phyloP scores from a whole-genome alignment of 2,329 filamentous ascomycete species.

The Xylaria hypoxylon region DNA sequence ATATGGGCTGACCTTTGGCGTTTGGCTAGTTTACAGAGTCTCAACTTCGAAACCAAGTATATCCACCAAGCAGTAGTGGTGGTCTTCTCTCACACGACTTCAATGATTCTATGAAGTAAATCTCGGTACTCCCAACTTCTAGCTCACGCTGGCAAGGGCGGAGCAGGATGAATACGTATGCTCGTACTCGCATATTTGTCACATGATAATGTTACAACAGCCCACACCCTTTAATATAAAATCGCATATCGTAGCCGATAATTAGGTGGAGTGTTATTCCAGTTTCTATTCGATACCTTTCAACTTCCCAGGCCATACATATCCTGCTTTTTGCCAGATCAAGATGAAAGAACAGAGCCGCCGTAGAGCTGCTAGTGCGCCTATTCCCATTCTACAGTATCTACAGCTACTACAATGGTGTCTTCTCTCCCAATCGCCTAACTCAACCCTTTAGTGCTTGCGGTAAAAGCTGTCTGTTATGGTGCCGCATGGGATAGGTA shows the following conservation, averaged over 20 bases:
- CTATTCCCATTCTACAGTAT: constrained; percentile 17
- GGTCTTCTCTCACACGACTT: no score
- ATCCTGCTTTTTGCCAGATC: constrained; percentile 19
- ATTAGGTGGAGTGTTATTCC: constrained; percentile 4
- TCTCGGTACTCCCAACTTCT: no score
- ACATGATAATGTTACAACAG: not conserved
- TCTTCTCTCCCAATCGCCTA: not conserved
- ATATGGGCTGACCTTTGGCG: no score
- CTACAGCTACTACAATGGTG: constrained; percentile 11
- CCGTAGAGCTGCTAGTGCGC: constrained; percentile 13
- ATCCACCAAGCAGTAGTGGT: not conserved
- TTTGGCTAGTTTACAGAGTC: not conserved
- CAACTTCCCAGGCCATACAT: constrained; percentile 6
- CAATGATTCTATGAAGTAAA: no score
- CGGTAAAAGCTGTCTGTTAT: not conserved
- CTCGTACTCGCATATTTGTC: not conserved
- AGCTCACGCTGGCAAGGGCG: no score
- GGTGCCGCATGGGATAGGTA: not conserved
- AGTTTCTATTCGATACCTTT: constrained; percentile 21
- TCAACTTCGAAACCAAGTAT: not conserved
- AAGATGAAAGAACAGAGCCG: constrained; percentile 17
- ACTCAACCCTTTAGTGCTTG: not conserved
- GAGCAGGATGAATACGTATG: not conserved
- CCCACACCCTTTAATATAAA: not conserved
- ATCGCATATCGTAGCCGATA: not conserved